Evolutionary conservation across 805 yeast species (phyloP), one percentile per base, ranked within the genome.

Genomic region (Hanseniaspora valbyensis): DNA sequence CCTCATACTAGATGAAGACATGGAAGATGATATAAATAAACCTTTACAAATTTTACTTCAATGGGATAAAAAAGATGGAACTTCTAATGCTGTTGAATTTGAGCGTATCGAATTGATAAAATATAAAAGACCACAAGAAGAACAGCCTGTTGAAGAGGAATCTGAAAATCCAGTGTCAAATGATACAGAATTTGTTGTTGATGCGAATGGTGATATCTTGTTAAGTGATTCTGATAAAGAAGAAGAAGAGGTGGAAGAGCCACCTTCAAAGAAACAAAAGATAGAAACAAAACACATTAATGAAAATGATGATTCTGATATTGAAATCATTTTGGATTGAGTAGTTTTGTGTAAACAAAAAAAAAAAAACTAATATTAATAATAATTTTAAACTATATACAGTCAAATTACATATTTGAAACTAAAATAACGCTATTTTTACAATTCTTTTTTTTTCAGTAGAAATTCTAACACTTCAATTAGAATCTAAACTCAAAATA

Each of bases 1-100:
- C 14, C 73, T 81, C 1, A 71, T 92, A 16, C 77, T 81, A 42
- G 98, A 92, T 64, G 95, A 90, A 49, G 81, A 78, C 37, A 95
- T 84, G 55, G 66, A 55, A 28, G 63, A 58, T 8, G 49, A 52
- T 78, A 56, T 75, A 77, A 39, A 67, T 81, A 34, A 90, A 85
- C 57, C 69, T 87, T 40, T 78, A 77, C 56, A 60, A 81, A 8
- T 66, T 65, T 10, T 54, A 58, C 14, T 60, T 59, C 28, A 45
- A 44, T 12, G 54, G 58, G 39, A 34, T 19, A 34, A 34, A 8
- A 52, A 45, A 9, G 24, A 28, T 10, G n/a, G 33, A 3, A 52
- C 49, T 5, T 22, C 40, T n/a, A 4, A 7, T 18, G 54, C 55
- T 14, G 53, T 66, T 7, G 42, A 34, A 5, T 51, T 69, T 29